Conservation (phyloP, 2,329 filamentous ascomycete species). For the Aureobasidium leucospermi region DNA sequence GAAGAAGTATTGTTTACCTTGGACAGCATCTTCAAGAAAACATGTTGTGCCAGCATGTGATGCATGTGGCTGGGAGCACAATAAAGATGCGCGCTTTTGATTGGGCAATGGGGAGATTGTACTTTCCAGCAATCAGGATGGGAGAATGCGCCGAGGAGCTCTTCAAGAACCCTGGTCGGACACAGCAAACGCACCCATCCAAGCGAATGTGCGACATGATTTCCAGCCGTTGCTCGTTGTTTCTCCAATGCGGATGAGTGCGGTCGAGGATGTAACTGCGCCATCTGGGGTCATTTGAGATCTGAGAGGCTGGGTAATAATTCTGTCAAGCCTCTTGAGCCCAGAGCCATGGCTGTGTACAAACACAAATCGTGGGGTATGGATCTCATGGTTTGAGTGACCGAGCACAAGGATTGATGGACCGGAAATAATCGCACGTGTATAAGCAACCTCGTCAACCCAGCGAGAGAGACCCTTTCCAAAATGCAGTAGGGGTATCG, state of each 20-base stretch:
- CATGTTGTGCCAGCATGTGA: slow-evolving; percentile 5
- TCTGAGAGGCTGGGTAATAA: not conserved
- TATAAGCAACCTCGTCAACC: not conserved
- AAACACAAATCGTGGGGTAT: not conserved
- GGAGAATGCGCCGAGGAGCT: not conserved
- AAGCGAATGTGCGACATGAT: not conserved
- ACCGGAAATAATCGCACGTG: not conserved
- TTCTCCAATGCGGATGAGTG: not conserved
- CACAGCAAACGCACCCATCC: not conserved
- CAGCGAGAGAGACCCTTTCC: not conserved
- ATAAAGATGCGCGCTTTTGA: not conserved
- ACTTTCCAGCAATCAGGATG: not conserved
- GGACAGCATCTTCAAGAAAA: not conserved
- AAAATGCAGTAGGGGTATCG: not conserved
- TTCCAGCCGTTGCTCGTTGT: not conserved
- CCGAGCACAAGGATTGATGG: not conserved
- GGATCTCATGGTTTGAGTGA: not conserved
- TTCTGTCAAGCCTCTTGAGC: not conserved
- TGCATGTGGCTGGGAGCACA: slow-evolving; percentile 9
- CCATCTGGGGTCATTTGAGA: not conserved
- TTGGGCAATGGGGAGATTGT: not conserved
- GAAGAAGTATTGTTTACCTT: not conserved
- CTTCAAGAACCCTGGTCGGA: not conserved
- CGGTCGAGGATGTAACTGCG: not conserved
- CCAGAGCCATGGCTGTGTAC: not conserved